Evolutionary conservation across 345 rosid species (phyloP), one percentile per base, ranked within the genome.

Genomic region (Capsella bursapastoris): DNA sequence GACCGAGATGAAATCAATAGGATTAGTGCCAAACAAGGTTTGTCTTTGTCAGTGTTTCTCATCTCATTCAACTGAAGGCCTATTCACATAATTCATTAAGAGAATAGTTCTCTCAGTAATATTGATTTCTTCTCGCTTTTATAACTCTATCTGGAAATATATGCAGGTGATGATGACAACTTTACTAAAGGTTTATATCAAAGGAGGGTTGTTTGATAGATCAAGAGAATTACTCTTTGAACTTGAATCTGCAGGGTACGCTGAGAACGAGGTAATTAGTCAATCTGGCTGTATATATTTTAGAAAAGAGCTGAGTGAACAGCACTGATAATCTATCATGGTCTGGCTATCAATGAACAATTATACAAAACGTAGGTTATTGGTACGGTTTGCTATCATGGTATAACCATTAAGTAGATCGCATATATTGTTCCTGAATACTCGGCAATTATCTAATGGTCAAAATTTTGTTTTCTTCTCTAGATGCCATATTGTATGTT

Each of bases 401-500:
- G 22, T 32, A 22, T 56, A 34, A 55, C 16, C 57, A 27, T 28
- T 15, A 16, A 18, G 8, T 75, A 43, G 51, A 28, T 38, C 22
- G 61, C 38, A n/a, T 68, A 55, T 47, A 34, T 13, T 38, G 38
- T 4, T 57, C 47, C 14, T 61, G 4, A 35, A 52, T 53, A 15
- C 51, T 3, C 18, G 18, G 28, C 6, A 35, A 18, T 18, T 27
- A 55, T 74, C 68, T 52, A 22, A 66, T 70, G 37, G 18, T 57
- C 14, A 6, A 9, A 18, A 37, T 8, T 7, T 31, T 28, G 3
- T 27, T 35, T 51, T 74, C 53, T 57, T 70, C 61, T 81, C 63
- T 72, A 94, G 98, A 89, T 91, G 87, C 94, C 98, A 12, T 94
- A 88, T 70, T 91, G 97, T 85, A 71, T 85, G 78, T 70, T 94